Evolutionary conservation across 2,329 filamentous ascomycete genomes (phyloP), one percentile per base, ranked within the genome.

Genomic region (Xylariaceae sp.): DNA sequence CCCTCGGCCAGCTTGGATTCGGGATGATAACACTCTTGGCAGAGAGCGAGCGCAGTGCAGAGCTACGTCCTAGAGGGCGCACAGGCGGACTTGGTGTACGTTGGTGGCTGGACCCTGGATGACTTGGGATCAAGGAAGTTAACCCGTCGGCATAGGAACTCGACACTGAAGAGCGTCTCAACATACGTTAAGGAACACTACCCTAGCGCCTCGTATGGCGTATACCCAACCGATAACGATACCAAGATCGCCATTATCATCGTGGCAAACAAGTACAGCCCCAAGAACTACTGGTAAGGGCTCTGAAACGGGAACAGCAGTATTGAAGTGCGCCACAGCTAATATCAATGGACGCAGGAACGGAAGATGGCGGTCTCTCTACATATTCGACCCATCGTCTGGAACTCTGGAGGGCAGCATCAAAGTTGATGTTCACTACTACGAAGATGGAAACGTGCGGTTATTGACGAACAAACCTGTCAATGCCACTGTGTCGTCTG

Each of bases 341-440:
- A n/a, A n/a, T n/a, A n/a, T n/a, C n/a, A n/a, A n/a, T n/a, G n/a
- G n/a, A n/a, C n/a, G n/a, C 49, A 88, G 85, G 87, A 97, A 96
- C 67, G 92, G 92, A 47, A 88, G 92, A 47, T 98, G 92, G 87
- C 85, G 92, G 56, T 89, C 87, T 33, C 74, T 84, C 37, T 97
- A 97, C 69, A 75, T 84, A 54, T 84, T 85, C 63, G 74, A 82
- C 47, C 81, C 88, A 4, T 69, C 79, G n/a, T 76, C 76, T 2
- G 72, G 73, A 48, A 71, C 71, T 33, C 69, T 97, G 30, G 79
- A 81, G 26, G 92, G 92, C 54, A 80, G 74, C 43, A 81, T 97
- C 64, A 88, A 90, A 63, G 86, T 96, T 38, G 89, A 97, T 53
- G 90, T 98, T 36, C 92, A 98, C 72, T 98, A 98, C 74, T 98